Conservation (phyloP, 306 rosid species). For the Cicer chorassanicum region DNA sequence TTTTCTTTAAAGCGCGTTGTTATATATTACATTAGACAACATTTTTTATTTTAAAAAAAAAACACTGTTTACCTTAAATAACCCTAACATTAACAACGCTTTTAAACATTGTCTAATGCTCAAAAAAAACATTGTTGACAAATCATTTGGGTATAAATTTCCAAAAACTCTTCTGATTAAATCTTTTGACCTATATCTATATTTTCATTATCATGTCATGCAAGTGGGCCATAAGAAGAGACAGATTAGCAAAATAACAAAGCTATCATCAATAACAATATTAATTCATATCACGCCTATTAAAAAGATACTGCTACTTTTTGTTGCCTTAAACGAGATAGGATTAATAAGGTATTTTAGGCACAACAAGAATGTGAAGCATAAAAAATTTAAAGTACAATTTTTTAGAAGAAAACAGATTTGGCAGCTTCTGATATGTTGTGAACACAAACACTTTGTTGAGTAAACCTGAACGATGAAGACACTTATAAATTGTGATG, state of each 20-base stretch:
- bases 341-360: slow-evolving; percentile 47
- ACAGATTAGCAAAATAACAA: slow-evolving; percentile 42
- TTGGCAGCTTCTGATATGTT: slow-evolving; percentile 52
- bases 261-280: slow-evolving; percentile 34
- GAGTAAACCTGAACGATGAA: slow-evolving; percentile 43
- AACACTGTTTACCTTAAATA: no score
- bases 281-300: slow-evolving; percentile 23
- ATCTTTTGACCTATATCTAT: slow-evolving; percentile 46
- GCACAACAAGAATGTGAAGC: slow-evolving; percentile 37
- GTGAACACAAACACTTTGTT: slow-evolving; percentile 41
- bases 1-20: no score
- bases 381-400: slow-evolving; percentile 29
- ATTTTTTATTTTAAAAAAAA: no score
- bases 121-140: no score
- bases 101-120: no score
- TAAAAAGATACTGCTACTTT: slow-evolving; percentile 47
- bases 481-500: slow-evolving; percentile 47
- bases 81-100: accelerated
- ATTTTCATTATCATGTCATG: slow-evolving; percentile 45
- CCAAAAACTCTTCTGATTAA: slow-evolving; percentile 54
- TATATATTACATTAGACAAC: no score
- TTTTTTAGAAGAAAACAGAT: slow-evolving; percentile 38
- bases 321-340: slow-evolving; percentile 39
- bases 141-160: slow-evolving; percentile 38
- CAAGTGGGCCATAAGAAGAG: slow-evolving; percentile 52